Percentiles rank a stretch among this genome's conserved stretches.
phyloP scores from a whole-genome alignment of 306 rosid genomes.

The Chamaecrista fasciculata region DNA sequence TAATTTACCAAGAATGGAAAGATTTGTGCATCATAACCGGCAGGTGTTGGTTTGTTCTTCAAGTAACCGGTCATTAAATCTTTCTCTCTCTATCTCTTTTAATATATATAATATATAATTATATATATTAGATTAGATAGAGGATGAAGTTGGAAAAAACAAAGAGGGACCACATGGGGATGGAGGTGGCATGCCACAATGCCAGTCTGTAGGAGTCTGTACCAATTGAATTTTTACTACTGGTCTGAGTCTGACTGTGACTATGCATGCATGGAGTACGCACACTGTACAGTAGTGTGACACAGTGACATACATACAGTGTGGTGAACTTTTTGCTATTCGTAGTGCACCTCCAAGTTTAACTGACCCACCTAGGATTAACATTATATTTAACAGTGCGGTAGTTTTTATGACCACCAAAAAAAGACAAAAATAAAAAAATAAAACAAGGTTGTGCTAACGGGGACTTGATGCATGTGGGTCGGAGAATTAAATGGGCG shows the following conservation, averaged over 20 bases:
- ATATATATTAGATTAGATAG: too few species aligned
- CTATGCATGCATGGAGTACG: conserved; percentile 8
- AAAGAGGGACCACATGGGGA: too few species aligned
- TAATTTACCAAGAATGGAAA: not conserved
- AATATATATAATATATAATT: too few species aligned
- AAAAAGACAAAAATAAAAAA: not conserved
- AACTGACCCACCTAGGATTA: conserved; percentile 4
- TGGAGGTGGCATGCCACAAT: too few species aligned
- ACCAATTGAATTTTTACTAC: not conserved
- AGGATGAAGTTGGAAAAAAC: too few species aligned
- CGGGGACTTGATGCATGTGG: not conserved
- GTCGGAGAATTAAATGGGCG: not conserved
- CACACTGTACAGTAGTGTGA: not conserved
- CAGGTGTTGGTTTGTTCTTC: conserved; percentile 32
- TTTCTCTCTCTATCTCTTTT: not conserved
- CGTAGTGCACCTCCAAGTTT: not conserved
- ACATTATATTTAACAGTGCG: too few species aligned
- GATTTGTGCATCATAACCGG: conserved; percentile 27
- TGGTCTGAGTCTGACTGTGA: too few species aligned
- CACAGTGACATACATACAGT: too few species aligned
- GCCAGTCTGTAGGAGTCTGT: not conserved
- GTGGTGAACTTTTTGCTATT: too few species aligned
- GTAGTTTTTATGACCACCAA: not conserved
- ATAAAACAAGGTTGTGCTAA: too few species aligned
- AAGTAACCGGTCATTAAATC: conserved; percentile 34